Evolutionary conservation across 2,329 filamentous ascomycete genomes (phyloP).

Genomic region (Trichoderma gracile): DNA sequence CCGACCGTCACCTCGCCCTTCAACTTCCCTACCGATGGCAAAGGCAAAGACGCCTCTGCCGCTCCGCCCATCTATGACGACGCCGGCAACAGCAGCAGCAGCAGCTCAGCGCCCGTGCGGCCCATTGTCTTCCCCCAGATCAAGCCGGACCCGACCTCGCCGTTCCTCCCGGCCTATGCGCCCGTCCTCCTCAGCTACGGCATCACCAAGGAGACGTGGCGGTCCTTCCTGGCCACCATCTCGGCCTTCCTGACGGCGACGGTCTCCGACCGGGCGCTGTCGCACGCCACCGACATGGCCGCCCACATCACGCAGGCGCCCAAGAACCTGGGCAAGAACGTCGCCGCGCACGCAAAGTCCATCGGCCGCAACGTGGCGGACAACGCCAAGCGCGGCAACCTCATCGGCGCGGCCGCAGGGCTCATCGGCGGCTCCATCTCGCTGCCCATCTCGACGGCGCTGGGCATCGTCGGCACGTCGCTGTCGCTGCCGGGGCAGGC

Average conservation of each 20-base stretch:
- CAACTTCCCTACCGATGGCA: slow-evolving; percentile 36
- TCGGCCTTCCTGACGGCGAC: slow-evolving; percentile 50
- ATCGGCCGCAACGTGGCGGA: slow-evolving; percentile 41
- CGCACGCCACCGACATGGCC: slow-evolving; percentile 46
- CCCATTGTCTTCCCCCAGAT: slow-evolving; percentile 47
- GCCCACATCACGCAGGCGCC: slow-evolving; percentile 41
- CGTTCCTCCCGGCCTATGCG: slow-evolving; percentile 44
- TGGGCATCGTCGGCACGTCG: slow-evolving; percentile 41
- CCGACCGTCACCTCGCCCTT: slow-evolving; percentile 39
- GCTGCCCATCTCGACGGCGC: slow-evolving; percentile 42
- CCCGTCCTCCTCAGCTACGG: slow-evolving; percentile 43
- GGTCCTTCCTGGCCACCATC: slow-evolving; percentile 42
- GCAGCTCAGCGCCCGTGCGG: slow-evolving; percentile 23
- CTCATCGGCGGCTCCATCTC: slow-evolving; percentile 42
- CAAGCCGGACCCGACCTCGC: slow-evolving; percentile 37
- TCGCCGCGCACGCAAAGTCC: slow-evolving; percentile 40
- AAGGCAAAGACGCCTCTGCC: background rate
- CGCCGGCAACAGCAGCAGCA: slow-evolving; percentile 14
- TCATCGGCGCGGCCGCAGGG: slow-evolving; percentile 42
- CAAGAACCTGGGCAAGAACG: slow-evolving; percentile 40
- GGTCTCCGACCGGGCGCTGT: slow-evolving; percentile 46
- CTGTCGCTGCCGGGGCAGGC: slow-evolving; percentile 40
- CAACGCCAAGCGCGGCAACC: slow-evolving; percentile 43
- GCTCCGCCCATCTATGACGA: slow-evolving; percentile 30
- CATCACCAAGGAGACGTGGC: slow-evolving; percentile 40